phyloP scores from a whole-genome alignment of 169 alveolate species.

The Eimeria tenella region DNA sequence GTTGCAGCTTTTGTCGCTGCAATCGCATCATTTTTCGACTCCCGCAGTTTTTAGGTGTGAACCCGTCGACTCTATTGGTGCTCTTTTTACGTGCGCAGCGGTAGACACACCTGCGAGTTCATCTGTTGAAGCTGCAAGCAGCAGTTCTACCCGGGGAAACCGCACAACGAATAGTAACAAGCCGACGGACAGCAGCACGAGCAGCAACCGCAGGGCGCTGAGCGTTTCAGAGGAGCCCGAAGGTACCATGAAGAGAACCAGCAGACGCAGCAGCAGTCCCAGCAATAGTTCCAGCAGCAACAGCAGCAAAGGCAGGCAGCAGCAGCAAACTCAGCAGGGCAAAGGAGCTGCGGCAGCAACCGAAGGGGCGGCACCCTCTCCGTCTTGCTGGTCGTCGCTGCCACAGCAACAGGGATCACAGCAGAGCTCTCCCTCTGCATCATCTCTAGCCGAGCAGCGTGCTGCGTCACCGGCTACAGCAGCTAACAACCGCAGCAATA shows the following conservation, averaged over 20 bases:
- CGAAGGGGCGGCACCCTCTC: background rate
- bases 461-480: background rate
- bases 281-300: background rate
- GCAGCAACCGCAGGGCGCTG: background rate
- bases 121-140: background rate
- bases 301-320: background rate
- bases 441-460: background rate
- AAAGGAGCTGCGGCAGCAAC: background rate
- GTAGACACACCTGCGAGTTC: background rate
- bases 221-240: background rate
- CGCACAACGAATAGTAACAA: background rate
- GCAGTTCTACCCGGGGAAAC: background rate
- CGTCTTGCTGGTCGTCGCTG: background rate
- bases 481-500: background rate
- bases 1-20: too few relatives aligned
- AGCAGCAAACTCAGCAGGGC: background rate
- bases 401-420: background rate
- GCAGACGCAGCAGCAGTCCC: conserved; percentile 22
- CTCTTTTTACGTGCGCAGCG: conserved; percentile 5
- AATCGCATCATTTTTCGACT: too few relatives aligned
- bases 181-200: background rate
- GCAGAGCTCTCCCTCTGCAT: background rate
- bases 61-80: background rate
- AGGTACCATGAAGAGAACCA: background rate
- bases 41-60: too few relatives aligned